Conservation (phyloP, 2,329 filamentous ascomycete species). For the Penicillium sp. region DNA sequence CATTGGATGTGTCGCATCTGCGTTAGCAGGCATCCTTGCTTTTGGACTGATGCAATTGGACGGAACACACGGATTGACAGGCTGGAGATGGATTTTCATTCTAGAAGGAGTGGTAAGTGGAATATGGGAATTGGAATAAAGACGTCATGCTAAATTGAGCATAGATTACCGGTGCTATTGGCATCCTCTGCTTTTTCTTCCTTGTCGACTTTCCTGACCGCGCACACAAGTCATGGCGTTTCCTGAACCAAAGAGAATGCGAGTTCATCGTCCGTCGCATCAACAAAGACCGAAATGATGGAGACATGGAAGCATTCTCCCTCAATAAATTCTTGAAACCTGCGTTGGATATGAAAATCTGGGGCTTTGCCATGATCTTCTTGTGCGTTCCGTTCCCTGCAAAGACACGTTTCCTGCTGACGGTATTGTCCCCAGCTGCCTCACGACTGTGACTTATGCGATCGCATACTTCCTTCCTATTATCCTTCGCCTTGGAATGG, state of each 20-base stretch:
- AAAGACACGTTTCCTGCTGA: background rate
- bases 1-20: constrained; percentile 50
- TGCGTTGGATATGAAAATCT: constrained; percentile 54
- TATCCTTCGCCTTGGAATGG: constrained; percentile 63
- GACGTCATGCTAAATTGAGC: background rate
- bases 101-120: constrained; percentile 48
- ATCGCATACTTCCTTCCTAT: constrained; percentile 78
- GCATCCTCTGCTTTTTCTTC: constrained; percentile 34
- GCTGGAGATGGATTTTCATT: constrained; percentile 58
- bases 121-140: background rate
- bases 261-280: constrained; percentile 53
- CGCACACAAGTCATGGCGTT: constrained; percentile 33
- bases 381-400: constrained; percentile 28
- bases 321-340: constrained; percentile 49
- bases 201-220: constrained; percentile 41
- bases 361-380: constrained; percentile 56
- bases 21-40: constrained; percentile 49
- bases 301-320: constrained; percentile 49
- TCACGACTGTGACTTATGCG: constrained; percentile 72
- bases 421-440: constrained; percentile 51
- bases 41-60: constrained; percentile 45
- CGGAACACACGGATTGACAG: constrained; percentile 44
- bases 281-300: constrained; percentile 55
- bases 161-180: constrained; percentile 30
- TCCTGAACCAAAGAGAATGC: constrained; percentile 42